These are phyloP conservation scores for Exserohilum turcica DNA, from an alignment of 2,329 filamentous ascomycete genomes.

Conservation along the genomic window DNA sequence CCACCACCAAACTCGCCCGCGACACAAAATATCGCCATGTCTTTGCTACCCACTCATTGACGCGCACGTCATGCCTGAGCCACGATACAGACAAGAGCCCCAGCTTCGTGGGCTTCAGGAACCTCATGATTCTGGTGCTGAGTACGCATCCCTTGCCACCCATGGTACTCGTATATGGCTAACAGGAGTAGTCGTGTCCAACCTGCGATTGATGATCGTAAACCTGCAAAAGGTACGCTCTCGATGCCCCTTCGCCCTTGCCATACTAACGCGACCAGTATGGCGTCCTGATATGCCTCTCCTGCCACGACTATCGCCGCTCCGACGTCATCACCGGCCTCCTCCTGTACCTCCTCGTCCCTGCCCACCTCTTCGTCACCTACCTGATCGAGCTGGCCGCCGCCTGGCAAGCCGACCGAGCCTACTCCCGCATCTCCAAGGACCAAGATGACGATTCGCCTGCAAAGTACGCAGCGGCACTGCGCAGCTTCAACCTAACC, in stretches of 20 bases:
- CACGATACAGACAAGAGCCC: conserved; percentile 76
- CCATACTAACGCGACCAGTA: conserved; percentile 63
- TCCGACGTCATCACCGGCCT: conserved; percentile 78
- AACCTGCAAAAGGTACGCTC: conserved; percentile 83
- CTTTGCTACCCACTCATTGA: conserved; percentile 77
- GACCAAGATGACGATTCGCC: conserved; percentile 57
- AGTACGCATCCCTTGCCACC: conserved; percentile 58
- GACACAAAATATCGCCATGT: conserved; percentile 84
- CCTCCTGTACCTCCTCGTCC: conserved; percentile 82
- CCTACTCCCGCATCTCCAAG: conserved; percentile 60
- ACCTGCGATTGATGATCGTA: conserved; percentile 91
- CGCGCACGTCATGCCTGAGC: conserved; percentile 79
- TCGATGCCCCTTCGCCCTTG: conserved; percentile 11
- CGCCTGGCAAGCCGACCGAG: conserved; percentile 75
- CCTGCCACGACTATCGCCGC: conserved; percentile 83
- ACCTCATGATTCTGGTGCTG: conserved; percentile 92
- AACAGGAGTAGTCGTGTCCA: conserved; percentile 74
- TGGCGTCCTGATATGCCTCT: conserved; percentile 89
- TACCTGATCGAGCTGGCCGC: conserved; percentile 88
- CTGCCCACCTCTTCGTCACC: conserved; percentile 86
- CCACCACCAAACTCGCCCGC: conserved; percentile 24
- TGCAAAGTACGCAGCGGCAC: conserved; percentile 62
- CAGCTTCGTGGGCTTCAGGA: conserved; percentile 91
- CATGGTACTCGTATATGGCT: conserved; percentile 20
- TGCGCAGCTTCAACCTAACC: conserved; percentile 68